A percentile compares a stretch with the other conserved stretches of the same genome.
Conservation (phyloP, 2,329 filamentous ascomycete genomes). For the Cryphonectria radicalis region DNA sequence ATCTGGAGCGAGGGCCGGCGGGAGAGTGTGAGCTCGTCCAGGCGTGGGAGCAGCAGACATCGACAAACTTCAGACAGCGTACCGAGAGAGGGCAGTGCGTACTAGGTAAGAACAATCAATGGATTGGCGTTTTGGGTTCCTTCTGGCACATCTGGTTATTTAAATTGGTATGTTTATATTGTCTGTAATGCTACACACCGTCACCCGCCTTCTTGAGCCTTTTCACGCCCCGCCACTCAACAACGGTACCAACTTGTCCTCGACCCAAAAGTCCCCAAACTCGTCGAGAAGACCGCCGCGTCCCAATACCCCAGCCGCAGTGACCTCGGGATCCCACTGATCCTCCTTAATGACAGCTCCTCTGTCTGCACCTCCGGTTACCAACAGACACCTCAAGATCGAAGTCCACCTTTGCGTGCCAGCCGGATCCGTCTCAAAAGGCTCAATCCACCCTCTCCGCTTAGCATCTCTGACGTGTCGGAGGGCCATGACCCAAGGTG, state of each 20-base stretch:
- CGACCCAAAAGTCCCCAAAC: constrained; percentile 16
- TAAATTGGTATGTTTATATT: background rate
- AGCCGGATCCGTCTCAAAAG: constrained; percentile 35
- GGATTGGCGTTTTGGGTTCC: background rate
- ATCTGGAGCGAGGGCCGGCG: constrained; percentile 12
- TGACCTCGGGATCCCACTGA: constrained; percentile 38
- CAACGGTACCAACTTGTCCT: constrained; percentile 13
- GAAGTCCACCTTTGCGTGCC: constrained; percentile 39
- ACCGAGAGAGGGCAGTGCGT: background rate
- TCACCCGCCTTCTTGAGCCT: background rate
- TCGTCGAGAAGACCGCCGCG: constrained; percentile 11
- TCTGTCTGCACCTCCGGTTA: constrained; percentile 35
- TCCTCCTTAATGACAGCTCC: constrained; percentile 36
- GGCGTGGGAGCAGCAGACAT: constrained; percentile 2
- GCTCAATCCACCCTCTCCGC: constrained; percentile 39
- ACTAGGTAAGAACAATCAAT: background rate
- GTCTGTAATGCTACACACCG: background rate
- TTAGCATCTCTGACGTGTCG: constrained; percentile 39
- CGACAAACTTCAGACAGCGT: background rate
- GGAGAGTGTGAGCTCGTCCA: constrained; percentile 1
- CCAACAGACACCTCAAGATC: constrained; percentile 37
- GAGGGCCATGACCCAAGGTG: constrained; percentile 39
- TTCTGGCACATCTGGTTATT: too few relatives aligned
- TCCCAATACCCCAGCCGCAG: constrained; percentile 35
- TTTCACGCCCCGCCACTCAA: background rate